Base-by-base conservation (phyloP, 495 filamentous ascomycete genomes). In the Aspergillus kassunensis region DNA sequence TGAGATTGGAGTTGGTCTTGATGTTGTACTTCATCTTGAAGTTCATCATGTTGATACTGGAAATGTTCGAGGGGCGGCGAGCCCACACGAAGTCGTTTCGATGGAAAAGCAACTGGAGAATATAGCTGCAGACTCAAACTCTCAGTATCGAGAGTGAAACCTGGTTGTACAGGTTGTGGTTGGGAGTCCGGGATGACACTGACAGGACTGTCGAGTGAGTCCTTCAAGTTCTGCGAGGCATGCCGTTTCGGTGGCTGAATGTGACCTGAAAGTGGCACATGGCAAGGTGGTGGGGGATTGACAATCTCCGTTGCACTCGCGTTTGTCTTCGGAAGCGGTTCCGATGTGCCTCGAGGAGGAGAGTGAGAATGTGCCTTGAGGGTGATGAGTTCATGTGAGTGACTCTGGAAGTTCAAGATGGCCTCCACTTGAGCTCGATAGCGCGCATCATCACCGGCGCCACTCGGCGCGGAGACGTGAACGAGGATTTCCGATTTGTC, bases 381-480 rank as follows among this genome's bases (percentile, higher is more conserved):
- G n/a, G 49, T 44, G n/a, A 69, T 45, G 11, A 49, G 20, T 39
- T 58, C 67, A 42, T 61, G 61, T 18, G 68, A 66, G 56, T 54
- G 40, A 15, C 74, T 62, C 45, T 82, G 68, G 48, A 87, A 88
- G 41, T 74, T 64, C 5, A 87, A 52, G 51, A 87, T 87, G 11
- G 80, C 83, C 12, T 68, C 62, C 16, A 84, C 81, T 34, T 87
- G 73, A 15, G 74, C 75, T 21, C 84, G 71, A 64, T 91, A 89
- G 51, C 67, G 64, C 3, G 72, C 71, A 66, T 91, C 87, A 54
- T 89, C 83, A 35, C 58, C 59, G 23, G 64, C 74, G 43, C 65
- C 71, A 62, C 83, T 82, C 43, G 86, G 81, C 25, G 85, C 87
- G 27, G 80, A 72, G 58, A 84, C 75, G 65, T 90, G 87, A 18